A percentile compares a stretch with the other conserved stretches of the same genome.
These are phyloP conservation scores for Gossypium davidsonii DNA, from an alignment of 441 rosid genomes.

Conservation along the genomic window DNA sequence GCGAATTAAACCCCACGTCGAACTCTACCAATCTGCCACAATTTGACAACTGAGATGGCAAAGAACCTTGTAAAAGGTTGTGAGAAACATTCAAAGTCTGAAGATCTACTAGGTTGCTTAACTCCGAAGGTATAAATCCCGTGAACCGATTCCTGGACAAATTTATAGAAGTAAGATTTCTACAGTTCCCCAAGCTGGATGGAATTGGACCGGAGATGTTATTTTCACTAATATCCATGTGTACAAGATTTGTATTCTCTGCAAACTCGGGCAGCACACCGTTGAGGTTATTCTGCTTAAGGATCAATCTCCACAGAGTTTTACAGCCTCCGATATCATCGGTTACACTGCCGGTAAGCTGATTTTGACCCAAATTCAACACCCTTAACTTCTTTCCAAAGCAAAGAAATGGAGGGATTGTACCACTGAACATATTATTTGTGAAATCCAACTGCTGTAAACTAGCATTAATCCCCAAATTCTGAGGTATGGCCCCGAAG, in stretches of 20 bases:
- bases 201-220: slow-evolving; percentile 54
- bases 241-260: slow-evolving; percentile 31
- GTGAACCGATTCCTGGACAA: slow-evolving; percentile 55
- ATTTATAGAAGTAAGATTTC: slow-evolving; percentile 37
- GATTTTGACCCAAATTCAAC: slow-evolving; percentile 52
- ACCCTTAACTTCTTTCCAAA: slow-evolving; percentile 37
- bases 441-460: slow-evolving; percentile 52
- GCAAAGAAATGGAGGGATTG: slow-evolving; percentile 63
- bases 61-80: slow-evolving; percentile 52
- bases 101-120: slow-evolving; percentile 48
- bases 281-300: slow-evolving; percentile 40
- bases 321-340: slow-evolving; percentile 44
- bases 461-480: slow-evolving; percentile 62
- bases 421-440: slow-evolving; percentile 52
- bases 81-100: slow-evolving; percentile 42
- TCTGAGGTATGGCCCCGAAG: slow-evolving; percentile 49
- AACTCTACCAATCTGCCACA: slow-evolving; percentile 37
- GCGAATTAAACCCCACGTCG: slow-evolving; percentile 56
- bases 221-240: slow-evolving; percentile 47
- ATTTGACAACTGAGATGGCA: slow-evolving; percentile 55
- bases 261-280: slow-evolving; percentile 54
- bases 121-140: slow-evolving; percentile 49
- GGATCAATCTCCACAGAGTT: slow-evolving; percentile 53
- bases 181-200: slow-evolving; percentile 46
- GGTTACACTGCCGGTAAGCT: slow-evolving; percentile 57